These are phyloP conservation scores for Brettanomyces bruxellensis DNA, from an alignment of 805 yeast species.

Conservation along the genomic window DNA sequence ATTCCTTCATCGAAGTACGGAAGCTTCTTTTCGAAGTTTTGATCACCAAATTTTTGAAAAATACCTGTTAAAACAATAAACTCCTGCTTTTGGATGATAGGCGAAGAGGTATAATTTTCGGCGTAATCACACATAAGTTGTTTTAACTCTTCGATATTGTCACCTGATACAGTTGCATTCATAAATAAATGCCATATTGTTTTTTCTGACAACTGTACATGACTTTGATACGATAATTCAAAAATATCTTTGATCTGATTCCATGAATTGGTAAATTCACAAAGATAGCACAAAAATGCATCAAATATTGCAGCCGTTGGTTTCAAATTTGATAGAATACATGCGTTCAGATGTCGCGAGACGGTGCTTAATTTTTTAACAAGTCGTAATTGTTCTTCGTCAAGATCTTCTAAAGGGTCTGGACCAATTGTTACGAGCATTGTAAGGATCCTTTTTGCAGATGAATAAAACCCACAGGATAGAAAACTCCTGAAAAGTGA, in stretches of 20 bases:
- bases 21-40: background rate
- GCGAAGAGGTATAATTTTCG: background rate
- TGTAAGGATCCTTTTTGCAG: conserved; percentile 1
- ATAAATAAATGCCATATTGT: background rate
- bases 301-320: background rate
- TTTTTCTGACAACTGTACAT: background rate
- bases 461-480: conserved; percentile 4
- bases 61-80: background rate
- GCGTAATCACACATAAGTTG: background rate
- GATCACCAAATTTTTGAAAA: background rate
- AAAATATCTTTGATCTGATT: conserved; percentile 2
- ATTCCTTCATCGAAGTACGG: background rate
- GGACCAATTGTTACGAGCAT: background rate
- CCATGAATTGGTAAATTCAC: background rate
- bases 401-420: background rate
- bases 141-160: background rate
- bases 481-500: background rate
- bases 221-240: background rate
- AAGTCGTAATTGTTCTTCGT: background rate
- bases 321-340: background rate
- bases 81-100: background rate
- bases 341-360: conserved; percentile 2
- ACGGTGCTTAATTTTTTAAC: background rate
- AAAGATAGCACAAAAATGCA: conserved; percentile 4
- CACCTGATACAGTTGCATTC: background rate